Evolutionary conservation across 352 stramenopile genomes (phyloP).

Genomic region (Phytophthora agathidicida): DNA sequence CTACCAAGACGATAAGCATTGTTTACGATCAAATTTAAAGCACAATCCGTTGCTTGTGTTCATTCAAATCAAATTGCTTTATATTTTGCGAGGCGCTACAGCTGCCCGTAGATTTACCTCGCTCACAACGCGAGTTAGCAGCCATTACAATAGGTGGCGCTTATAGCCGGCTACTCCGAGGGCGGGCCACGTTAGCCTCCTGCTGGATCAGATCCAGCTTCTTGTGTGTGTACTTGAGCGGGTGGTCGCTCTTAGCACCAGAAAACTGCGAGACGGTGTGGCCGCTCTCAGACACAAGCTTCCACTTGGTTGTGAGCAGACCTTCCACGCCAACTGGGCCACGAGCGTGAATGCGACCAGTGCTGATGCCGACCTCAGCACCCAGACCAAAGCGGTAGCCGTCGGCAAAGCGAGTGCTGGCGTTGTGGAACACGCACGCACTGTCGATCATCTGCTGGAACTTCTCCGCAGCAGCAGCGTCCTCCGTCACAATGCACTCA

Average conservation of each 20-base stretch:
- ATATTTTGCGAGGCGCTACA: slow-evolving; percentile 7
- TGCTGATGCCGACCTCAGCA: slow-evolving; percentile 98
- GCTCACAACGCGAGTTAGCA: slow-evolving; percentile 4
- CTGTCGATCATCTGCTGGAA: slow-evolving; percentile 93
- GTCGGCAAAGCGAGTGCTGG: slow-evolving; percentile 95
- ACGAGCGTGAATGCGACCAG: slow-evolving; percentile 96
- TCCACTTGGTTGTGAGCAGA: slow-evolving; percentile 98
- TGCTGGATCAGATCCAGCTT: slow-evolving; percentile 75
- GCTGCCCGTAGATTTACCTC: slow-evolving; percentile 7
- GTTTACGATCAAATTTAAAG: slow-evolving; percentile 1
- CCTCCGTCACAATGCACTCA: slow-evolving; percentile 96
- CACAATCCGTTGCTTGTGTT: slow-evolving; percentile 5
- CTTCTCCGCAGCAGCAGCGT: slow-evolving; percentile 69
- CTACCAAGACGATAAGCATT: not conserved
- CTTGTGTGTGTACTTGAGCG: slow-evolving; percentile 82
- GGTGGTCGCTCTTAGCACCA: slow-evolving; percentile 33
- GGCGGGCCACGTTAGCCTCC: slow-evolving; percentile 60
- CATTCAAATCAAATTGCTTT: slow-evolving; percentile 24
- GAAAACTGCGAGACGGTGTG: slow-evolving; percentile 84
- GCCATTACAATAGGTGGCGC: slow-evolving; percentile 8
- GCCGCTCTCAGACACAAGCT: slow-evolving; percentile 88
- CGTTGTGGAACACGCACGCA: slow-evolving; percentile 99
- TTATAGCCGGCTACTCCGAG: slow-evolving; percentile 79
- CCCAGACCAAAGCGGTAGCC: slow-evolving; percentile 98
- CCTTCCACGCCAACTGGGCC: slow-evolving; percentile 97